phyloP scores from a whole-genome alignment of 331 rosid species.

The Telfairia occidentalis region DNA sequence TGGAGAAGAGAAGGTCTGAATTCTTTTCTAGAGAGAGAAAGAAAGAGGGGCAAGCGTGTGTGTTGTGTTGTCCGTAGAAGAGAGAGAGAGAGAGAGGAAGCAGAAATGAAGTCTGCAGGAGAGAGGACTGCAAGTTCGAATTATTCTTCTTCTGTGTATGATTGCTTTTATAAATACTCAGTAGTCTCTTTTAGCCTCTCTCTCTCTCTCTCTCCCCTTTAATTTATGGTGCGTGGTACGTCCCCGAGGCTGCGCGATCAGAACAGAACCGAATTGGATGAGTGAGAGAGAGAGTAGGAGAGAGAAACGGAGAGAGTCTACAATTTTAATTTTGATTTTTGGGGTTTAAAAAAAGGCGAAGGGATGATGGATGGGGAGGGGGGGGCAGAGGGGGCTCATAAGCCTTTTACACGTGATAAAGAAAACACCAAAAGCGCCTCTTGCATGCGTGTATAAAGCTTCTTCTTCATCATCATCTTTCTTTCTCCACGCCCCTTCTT shows the following conservation, averaged over 20 bases:
- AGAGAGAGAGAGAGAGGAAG: slow-evolving; percentile 12
- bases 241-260: slow-evolving; percentile 69
- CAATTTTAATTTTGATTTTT: no score
- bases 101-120: slow-evolving; percentile 45
- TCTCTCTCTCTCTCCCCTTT: slow-evolving; percentile 2
- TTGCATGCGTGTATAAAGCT: slow-evolving; percentile 98
- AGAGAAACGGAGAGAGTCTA: slow-evolving; percentile 17
- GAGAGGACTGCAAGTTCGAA: slow-evolving; percentile 73
- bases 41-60: background rate
- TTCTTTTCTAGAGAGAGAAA: background rate
- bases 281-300: slow-evolving; percentile 23
- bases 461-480: slow-evolving; percentile 48
- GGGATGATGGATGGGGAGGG: slow-evolving; percentile 13
- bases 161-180: slow-evolving; percentile 51
- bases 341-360: slow-evolving; percentile 20
- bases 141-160: slow-evolving; percentile 80
- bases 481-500: slow-evolving; percentile 6
- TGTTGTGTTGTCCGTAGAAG: no score
- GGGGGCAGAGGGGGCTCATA: slow-evolving; percentile 20
- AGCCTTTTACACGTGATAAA: slow-evolving; percentile 82
- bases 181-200: slow-evolving; percentile 51
- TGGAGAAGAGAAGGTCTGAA: background rate
- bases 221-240: slow-evolving; percentile 28
- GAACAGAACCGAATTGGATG: slow-evolving; percentile 21
- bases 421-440: slow-evolving; percentile 58